phyloP scores from a whole-genome alignment of 1,284 basidiomycete species.

The Fomitopsis schrenkii region DNA sequence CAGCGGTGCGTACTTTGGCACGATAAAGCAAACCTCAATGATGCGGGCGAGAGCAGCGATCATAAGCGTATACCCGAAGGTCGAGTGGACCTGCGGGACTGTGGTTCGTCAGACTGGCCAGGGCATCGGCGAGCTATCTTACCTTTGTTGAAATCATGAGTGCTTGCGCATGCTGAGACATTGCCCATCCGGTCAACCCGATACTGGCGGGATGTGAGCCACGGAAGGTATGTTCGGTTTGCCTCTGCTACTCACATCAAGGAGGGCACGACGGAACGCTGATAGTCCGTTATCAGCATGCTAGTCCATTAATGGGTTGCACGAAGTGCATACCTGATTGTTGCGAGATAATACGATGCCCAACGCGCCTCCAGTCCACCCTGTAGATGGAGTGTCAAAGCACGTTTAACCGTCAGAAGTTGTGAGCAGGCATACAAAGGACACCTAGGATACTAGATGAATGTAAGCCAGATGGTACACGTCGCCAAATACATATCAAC shows the following conservation, averaged over 20 bases:
- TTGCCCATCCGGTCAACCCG: constrained; percentile 91
- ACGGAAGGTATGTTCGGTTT: background rate
- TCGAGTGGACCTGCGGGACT: constrained; percentile 64
- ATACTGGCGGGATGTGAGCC: constrained; percentile 44
- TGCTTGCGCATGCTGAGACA: constrained; percentile 88
- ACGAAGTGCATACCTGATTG: constrained; percentile 49
- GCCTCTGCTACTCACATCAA: constrained; percentile 57
- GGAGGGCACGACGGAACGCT: constrained; percentile 80
- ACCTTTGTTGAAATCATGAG: constrained; percentile 83
- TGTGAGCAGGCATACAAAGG: constrained; percentile 30
- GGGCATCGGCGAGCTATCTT: background rate
- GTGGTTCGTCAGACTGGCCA: background rate
- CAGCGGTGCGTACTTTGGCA: constrained; percentile 30
- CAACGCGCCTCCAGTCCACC: constrained; percentile 90
- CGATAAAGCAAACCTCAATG: constrained; percentile 83
- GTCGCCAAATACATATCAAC: constrained; percentile 15
- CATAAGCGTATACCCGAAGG: constrained; percentile 87
- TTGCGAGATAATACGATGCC: constrained; percentile 85
- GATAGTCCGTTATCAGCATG: background rate
- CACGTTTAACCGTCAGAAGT: background rate
- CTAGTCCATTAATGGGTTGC: background rate
- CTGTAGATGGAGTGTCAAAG: constrained; percentile 28
- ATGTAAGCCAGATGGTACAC: background rate
- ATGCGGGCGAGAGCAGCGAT: constrained; percentile 80
- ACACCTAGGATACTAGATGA: constrained; percentile 35